Conservation (phyloP, 2,329 filamentous ascomycete species). For the Neophaeococcomyces aloes region DNA sequence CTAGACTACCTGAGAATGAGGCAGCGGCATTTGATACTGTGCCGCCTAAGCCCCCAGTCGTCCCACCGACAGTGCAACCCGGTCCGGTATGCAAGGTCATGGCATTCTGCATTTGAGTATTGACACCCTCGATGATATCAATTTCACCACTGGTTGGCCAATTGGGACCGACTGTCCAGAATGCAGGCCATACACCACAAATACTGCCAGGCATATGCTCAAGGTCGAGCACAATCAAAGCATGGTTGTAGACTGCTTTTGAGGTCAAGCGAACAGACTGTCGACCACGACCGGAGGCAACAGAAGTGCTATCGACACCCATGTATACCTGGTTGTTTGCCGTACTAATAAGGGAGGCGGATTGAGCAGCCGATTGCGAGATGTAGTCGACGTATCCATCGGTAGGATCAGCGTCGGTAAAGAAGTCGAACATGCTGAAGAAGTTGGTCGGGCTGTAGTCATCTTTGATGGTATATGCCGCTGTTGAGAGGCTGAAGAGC, state of each 20-base stretch:
- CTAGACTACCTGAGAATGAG: constrained; percentile 33
- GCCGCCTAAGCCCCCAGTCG: constrained; percentile 35
- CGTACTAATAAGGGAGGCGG: constrained; percentile 47
- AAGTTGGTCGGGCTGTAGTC: constrained; percentile 39
- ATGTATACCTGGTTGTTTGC: constrained; percentile 52
- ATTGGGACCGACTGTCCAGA: constrained; percentile 36
- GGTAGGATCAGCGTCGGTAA: constrained; percentile 54
- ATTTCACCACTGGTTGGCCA: constrained; percentile 40
- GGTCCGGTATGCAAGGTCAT: constrained; percentile 58
- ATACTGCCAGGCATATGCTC: constrained; percentile 62
- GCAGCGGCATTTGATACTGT: constrained; percentile 47
- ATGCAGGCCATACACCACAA: constrained; percentile 65
- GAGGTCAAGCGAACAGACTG: constrained; percentile 61
- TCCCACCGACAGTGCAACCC: constrained; percentile 48
- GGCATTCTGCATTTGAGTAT: constrained; percentile 47
- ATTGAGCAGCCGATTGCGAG: constrained; percentile 45
- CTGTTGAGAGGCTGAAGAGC: constrained; percentile 16
- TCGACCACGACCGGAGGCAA: constrained; percentile 49
- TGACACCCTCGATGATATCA: constrained; percentile 50
- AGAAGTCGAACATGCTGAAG: constrained; percentile 45
- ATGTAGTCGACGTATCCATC: constrained; percentile 65
- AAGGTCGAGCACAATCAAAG: constrained; percentile 62
- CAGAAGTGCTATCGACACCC: constrained; percentile 55
- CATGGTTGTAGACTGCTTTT: constrained; percentile 52
- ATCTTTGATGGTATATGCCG: constrained; percentile 36